Base-by-base conservation (phyloP, 2,329 filamentous ascomycete species). In the Colletotrichum falcatum region DNA sequence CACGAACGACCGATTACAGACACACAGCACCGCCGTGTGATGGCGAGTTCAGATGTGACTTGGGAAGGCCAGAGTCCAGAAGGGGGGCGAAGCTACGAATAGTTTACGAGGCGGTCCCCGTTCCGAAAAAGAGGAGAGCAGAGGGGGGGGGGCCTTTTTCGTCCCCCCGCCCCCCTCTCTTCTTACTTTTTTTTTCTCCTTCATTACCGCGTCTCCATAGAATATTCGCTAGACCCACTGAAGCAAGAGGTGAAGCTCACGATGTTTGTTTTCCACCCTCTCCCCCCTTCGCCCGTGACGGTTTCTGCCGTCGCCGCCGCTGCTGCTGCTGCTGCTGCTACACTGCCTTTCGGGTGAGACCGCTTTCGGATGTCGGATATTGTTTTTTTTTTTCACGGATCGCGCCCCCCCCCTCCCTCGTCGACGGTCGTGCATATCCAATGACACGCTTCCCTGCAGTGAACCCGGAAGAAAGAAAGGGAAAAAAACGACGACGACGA, bases 211-310 rank as follows among this genome's bases (percentile, higher is more conserved):
- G 33, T 66, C 64, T 59, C 58, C 58, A 61, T 56, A 67, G 46
- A 68, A 67, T 18, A 49, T 59, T 70, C 59, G 3, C 46, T 37
- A 42, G 64, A 42, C 58, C 68, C 64, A 62, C 65, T 30, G 44
- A 54, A 35, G 14, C 63, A 35, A n/a, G 9, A 46, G 2, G 39
- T 68, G 51, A 68, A 63, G 51, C 60, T 62, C 60, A 62, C 60
- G 60, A 62, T 62, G 35, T 16, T n/a, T 62, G 18, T 18, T 61
- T 61, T 30, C n/a, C n/a, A n/a, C n/a, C n/a, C n/a, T n/a, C n/a
- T n/a, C n/a, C n/a, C n/a, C n/a, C n/a, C n/a, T n/a, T n/a, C n/a
- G n/a, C n/a, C n/a, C n/a, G n/a, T n/a, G n/a, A n/a, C n/a, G n/a
- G 35, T 12, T 37, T 3, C 35, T 12, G 4, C 33, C 26, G 30